Evolutionary conservation across 257 asterid genomes (phyloP).

Genomic region (Ophiorrhiza pumila): DNA sequence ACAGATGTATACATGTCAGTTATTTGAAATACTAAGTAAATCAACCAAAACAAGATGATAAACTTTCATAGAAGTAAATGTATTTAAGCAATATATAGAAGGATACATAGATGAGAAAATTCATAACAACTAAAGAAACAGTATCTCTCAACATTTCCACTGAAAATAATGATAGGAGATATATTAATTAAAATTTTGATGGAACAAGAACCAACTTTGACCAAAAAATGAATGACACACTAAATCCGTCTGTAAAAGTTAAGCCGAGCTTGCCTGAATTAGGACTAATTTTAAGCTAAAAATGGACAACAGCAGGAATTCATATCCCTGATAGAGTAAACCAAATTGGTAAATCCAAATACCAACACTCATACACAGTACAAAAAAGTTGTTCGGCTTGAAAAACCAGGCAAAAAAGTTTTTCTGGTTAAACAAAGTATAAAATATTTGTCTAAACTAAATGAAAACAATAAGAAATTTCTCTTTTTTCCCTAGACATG

Average conservation of each 20-base stretch:
- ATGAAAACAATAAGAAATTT: background rate
- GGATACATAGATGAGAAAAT: background rate
- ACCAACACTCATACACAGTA: background rate
- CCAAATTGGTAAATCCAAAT: background rate
- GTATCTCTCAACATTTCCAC: background rate
- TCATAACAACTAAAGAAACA: slow-evolving; percentile 1
- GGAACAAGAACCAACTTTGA: too few relatives aligned
- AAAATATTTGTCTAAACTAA: background rate
- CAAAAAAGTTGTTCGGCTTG: background rate
- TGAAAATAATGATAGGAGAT: too few relatives aligned
- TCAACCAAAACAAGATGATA: too few relatives aligned
- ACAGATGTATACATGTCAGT: slow-evolving; percentile 24
- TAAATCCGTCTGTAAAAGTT: too few relatives aligned
- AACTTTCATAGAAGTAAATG: too few relatives aligned
- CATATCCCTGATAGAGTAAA: background rate
- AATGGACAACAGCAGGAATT: background rate
- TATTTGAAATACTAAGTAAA: slow-evolving; percentile 5
- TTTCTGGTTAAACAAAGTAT: background rate
- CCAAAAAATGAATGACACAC: too few relatives aligned
- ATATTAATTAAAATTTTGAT: too few relatives aligned
- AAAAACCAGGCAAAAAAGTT: background rate
- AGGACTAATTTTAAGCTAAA: too few relatives aligned
- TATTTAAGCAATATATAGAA: background rate
- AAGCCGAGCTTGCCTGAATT: too few relatives aligned
- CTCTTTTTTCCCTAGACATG: too few relatives aligned